Evolutionary conservation across 177 flowering plant genomes (phyloP), one percentile per base, ranked within the genome.

Genomic region (Vitis hybrid): DNA sequence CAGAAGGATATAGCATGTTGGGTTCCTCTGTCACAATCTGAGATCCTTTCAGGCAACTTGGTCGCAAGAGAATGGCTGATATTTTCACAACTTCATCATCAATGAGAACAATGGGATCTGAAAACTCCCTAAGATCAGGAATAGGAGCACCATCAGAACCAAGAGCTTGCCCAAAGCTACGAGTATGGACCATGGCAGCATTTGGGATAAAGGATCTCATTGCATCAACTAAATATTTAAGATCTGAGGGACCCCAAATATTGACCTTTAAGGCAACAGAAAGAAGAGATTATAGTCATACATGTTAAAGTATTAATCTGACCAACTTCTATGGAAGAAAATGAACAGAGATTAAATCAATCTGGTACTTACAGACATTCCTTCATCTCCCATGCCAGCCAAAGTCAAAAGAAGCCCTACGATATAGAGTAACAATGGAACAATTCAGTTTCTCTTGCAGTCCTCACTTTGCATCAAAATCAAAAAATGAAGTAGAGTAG

Each of bases 331-430:
- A 19, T 2, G 2, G 10, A 71, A 49, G 49, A 10, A 55, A 58
- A 12, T 5, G 12, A 0, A 51, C 9, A 50, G 10, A 22, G 14
- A 68, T 55, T 2, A 68, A 63, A 56, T 55, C 66, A 59, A 55
- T 50, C 16, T 15, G 31, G 71, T 66, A 87, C 99, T 85, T 75
- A 96, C 99, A 60, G 94, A 82, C 89, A 89, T 80, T 76, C 99
- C 98, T 79, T 87, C 93, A 9, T 93, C 97, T 67, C 99, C 99
- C 62, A 87, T 93, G 67, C 97, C 94, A 77, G 99, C 99, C 84
- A 96, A 83, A 65, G 98, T 96, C 85, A 96, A 80, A 63, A 96
- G 79, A 76, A 96, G 85, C 67, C 99, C 99, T 96, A 81, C 22
- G 3, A 76, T 0, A 26, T 2, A 31, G 52, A 76, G 31, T 14